These are phyloP conservation scores for Canavalia ensiformis DNA, from an alignment of 306 rosid genomes.

Conservation along the genomic window DNA sequence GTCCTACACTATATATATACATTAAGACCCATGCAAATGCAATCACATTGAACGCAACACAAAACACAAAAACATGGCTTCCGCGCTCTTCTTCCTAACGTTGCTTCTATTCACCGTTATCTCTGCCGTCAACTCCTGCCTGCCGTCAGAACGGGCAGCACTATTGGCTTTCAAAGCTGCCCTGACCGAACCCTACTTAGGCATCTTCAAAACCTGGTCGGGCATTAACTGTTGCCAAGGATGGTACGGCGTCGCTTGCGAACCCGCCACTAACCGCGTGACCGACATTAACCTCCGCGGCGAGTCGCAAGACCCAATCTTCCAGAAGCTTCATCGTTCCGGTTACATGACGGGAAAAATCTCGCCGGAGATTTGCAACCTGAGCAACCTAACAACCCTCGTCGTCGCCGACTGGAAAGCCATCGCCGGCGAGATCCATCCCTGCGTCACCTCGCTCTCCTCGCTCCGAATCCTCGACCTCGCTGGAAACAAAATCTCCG, in stretches of 20 bases:
- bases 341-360: conserved; percentile 83
- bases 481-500: conserved; percentile 69
- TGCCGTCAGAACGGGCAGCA: conserved; percentile 76
- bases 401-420: conserved; percentile 89
- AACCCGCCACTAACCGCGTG: conserved; percentile 68
- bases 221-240: conserved; percentile 72
- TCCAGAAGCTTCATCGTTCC: conserved; percentile 62
- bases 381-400: conserved; percentile 64
- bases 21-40: conserved; percentile 34
- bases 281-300: conserved; percentile 88
- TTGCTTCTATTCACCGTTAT: conserved; percentile 48
- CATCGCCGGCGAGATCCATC: conserved; percentile 73
- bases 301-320: conserved; percentile 78
- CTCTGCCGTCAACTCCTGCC: conserved; percentile 67
- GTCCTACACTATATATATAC: neutral
- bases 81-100: conserved; percentile 45
- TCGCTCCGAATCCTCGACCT: conserved; percentile 77
- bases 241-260: conserved; percentile 85
- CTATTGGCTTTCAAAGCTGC: conserved; percentile 69
- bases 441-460: conserved; percentile 70
- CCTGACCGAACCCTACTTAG: conserved; percentile 74
- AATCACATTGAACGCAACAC: conserved; percentile 24
- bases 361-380: conserved; percentile 77
- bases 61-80: conserved; percentile 47
- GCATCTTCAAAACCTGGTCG: conserved; percentile 76